These are phyloP conservation scores for Fusarium sp. DNA, from an alignment of 2,329 filamentous ascomycete species.

Conservation along the genomic window DNA sequence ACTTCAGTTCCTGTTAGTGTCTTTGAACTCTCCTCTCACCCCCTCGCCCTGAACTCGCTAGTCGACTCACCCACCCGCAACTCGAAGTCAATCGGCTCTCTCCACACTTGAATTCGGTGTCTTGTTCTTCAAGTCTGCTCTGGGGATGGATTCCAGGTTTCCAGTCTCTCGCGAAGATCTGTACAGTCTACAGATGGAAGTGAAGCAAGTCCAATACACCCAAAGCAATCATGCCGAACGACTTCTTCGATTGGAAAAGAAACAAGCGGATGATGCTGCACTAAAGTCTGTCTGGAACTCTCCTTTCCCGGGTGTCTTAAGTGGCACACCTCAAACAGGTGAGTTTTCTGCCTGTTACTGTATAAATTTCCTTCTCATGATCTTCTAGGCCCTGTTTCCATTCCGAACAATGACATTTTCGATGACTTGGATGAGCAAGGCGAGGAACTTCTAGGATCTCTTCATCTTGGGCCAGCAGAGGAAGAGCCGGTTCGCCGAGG, in stretches of 20 bases:
- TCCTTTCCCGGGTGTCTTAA: constrained; percentile 87
- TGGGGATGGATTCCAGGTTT: constrained; percentile 74
- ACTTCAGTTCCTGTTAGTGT: constrained; percentile 18
- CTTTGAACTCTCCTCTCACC: constrained; percentile 2
- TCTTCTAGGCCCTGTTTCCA: constrained; percentile 76
- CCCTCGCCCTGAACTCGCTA: not conserved
- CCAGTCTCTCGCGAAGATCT: constrained; percentile 71
- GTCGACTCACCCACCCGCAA: not conserved
- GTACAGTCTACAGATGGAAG: constrained; percentile 76
- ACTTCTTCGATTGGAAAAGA: constrained; percentile 71
- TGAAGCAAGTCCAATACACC: constrained; percentile 73
- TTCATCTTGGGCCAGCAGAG: constrained; percentile 83
- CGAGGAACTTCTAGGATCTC: constrained; percentile 80
- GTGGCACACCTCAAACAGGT: constrained; percentile 90
- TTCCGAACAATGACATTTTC: constrained; percentile 85
- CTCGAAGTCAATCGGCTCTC: not conserved
- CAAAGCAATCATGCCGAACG: constrained; percentile 72
- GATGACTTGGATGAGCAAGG: constrained; percentile 90
- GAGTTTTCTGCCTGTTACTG: constrained; percentile 47
- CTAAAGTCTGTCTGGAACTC: constrained; percentile 93
- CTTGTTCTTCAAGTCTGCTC: constrained; percentile 1
- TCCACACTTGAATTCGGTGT: not conserved
- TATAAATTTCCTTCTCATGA: constrained; percentile 25
- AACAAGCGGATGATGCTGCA: constrained; percentile 73
- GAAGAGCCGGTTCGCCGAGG: constrained; percentile 87